These are phyloP conservation scores for Prunus persica DNA, from an alignment of 306 rosid species.

Conservation along the genomic window Prunus_persica_NCBIv2 NC_034014.1:28501001-28501500, in stretches of 20 bases:
- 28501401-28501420: too few species aligned
- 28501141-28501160: conserved; percentile 73
- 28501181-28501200: conserved; percentile 93
- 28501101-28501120: conserved; percentile 94
- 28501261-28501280: background rate
- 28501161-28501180: conserved; percentile 81
- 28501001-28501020: conserved; percentile 90
- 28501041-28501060: conserved; percentile 72
- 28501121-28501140: conserved; percentile 79
- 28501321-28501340: background rate
- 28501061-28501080: conserved; percentile 74
- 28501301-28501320: background rate
- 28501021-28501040: conserved; percentile 79
- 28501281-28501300: too few species aligned
- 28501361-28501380: background rate
- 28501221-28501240: background rate
- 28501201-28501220: conserved; percentile 36
- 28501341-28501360: background rate
- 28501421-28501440: background rate
- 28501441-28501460: background rate
- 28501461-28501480: too few species aligned
- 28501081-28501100: conserved; percentile 80
- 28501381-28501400: background rate
- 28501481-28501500: background rate
- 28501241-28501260: background rate